phyloP scores from a whole-genome alignment of 495 filamentous ascomycete genomes.

The Aspergillus funiculosus region DNA sequence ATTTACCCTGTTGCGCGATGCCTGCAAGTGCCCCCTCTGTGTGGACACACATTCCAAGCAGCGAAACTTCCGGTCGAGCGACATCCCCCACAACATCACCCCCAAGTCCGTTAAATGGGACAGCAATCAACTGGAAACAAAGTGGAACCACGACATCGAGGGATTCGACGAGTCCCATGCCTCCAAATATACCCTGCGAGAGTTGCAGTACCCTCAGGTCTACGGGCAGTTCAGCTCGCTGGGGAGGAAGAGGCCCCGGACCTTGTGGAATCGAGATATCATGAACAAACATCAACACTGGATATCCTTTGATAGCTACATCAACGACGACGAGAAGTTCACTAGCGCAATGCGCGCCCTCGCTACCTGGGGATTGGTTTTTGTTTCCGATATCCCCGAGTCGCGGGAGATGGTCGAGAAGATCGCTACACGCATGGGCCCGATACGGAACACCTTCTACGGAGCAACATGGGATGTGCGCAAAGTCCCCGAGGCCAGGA shows the following conservation, averaged over 20 bases:
- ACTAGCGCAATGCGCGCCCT: slow-evolving; percentile 50
- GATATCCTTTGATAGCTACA: slow-evolving; percentile 65
- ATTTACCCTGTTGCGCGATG: slow-evolving; percentile 55
- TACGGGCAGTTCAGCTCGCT: background rate
- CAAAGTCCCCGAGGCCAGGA: slow-evolving; percentile 69
- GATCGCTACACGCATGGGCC: slow-evolving; percentile 67
- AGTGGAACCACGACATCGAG: slow-evolving; percentile 56
- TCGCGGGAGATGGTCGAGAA: slow-evolving; percentile 55
- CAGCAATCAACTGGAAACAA: slow-evolving; percentile 45
- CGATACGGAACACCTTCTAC: slow-evolving; percentile 78
- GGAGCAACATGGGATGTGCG: slow-evolving; percentile 85
- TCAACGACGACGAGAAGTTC: slow-evolving; percentile 49
- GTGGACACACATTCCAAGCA: slow-evolving; percentile 75
- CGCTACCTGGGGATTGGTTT: slow-evolving; percentile 58
- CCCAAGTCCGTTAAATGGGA: slow-evolving; percentile 30
- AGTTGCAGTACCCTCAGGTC: slow-evolving; percentile 20
- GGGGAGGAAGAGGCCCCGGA: slow-evolving; percentile 4
- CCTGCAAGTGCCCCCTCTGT: slow-evolving; percentile 65
- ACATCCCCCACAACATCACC: slow-evolving; percentile 55
- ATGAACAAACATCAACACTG: slow-evolving; percentile 34
- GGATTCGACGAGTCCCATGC: slow-evolving; percentile 44
- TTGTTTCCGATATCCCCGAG: slow-evolving; percentile 64
- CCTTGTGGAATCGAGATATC: slow-evolving; percentile 29
- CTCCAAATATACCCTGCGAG: slow-evolving; percentile 36
- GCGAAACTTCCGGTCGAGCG: slow-evolving; percentile 68